Evolutionary conservation across 345 rosid species (phyloP), one percentile per base, ranked within the genome.

Genomic region (Salix arbutifolia): DNA sequence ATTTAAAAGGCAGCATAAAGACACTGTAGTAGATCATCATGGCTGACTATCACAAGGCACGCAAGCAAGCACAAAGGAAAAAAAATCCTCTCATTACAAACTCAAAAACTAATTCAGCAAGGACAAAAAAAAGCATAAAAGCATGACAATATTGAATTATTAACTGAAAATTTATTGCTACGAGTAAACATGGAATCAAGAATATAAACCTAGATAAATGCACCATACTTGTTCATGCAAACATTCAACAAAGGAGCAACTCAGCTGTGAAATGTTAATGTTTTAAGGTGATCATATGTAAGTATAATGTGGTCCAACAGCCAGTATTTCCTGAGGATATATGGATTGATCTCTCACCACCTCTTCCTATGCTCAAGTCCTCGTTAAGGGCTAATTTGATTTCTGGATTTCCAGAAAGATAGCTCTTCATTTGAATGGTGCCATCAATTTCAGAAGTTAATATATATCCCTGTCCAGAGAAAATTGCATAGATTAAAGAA

Each of bases 381-480:
- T 96, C 99, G 74, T 94, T 96, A 78, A 96, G 96, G 74, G 99
- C 99, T 80, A 96, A 82, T 37, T 94, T 91, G 65, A 96, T 94
- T 92, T 96, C 99, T 6, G 97, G 99, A 83, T 91, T 96, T 58
- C 99, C 99, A 70, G 91, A 76, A 71, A 96, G 95, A 84, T 94
- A 96, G 79, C 98, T 96, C 90, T 96, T 96, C 99, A 94, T 96
- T 91, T 96, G 99, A 85, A 96, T 96, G 80, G 99, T 96, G 65
- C 99, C 99, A 84, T 96, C 98, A 73, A 96, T 94, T 84, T 96
- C 98, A 56, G 99, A 94, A 71, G 99, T 96, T 83, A 96, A 83
- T 80, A 96, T 94, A 78, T 94, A 96, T 68, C 99, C 99, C 98
- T 91, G 90, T 81, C 60, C 65, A 72, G 52, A 53, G 66, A 62